Evolutionary conservation across 345 rosid species (phyloP).

Genomic region (Pugionium dolabratum): DNA sequence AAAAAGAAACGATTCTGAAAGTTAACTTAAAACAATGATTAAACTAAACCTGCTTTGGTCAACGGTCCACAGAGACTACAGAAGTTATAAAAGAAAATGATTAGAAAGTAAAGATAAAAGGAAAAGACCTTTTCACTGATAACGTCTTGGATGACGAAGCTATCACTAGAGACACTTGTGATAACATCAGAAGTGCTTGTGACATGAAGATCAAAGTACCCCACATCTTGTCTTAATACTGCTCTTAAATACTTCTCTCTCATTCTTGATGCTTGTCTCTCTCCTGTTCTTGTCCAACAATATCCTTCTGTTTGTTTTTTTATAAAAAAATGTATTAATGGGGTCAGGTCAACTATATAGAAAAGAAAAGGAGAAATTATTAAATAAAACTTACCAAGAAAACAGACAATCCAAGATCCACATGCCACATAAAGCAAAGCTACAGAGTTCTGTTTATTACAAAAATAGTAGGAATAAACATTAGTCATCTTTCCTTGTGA

Average conservation of each 20-base stretch:
- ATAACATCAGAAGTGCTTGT: constrained; percentile 88
- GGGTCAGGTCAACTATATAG: too few relatives aligned
- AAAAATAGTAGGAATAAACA: background rate
- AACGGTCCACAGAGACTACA: too few relatives aligned
- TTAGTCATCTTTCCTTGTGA: background rate
- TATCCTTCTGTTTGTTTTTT: constrained; percentile 56
- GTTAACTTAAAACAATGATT: background rate
- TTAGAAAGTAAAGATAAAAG: background rate
- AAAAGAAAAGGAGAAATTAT: background rate
- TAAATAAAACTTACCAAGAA: constrained; percentile 50
- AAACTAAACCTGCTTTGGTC: background rate
- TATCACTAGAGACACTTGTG: constrained; percentile 88
- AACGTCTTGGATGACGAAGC: constrained; percentile 92
- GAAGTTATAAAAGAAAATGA: background rate
- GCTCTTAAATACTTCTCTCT: constrained; percentile 85
- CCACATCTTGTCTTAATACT: constrained; percentile 89
- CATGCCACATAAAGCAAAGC: constrained; percentile 64
- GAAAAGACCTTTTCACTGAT: constrained; percentile 78
- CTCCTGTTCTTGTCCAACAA: constrained; percentile 94
- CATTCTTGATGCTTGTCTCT: constrained; percentile 76
- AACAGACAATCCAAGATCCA: constrained; percentile 64
- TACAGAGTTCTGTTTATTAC: constrained; percentile 56
- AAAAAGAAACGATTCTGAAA: too few relatives aligned
- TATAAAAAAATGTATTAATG: too few relatives aligned
- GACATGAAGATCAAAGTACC: constrained; percentile 80